Conservation (phyloP, 371 early-diverging fungal genomes). For the Hamiltosporidium tvaerminnensis region DNA sequence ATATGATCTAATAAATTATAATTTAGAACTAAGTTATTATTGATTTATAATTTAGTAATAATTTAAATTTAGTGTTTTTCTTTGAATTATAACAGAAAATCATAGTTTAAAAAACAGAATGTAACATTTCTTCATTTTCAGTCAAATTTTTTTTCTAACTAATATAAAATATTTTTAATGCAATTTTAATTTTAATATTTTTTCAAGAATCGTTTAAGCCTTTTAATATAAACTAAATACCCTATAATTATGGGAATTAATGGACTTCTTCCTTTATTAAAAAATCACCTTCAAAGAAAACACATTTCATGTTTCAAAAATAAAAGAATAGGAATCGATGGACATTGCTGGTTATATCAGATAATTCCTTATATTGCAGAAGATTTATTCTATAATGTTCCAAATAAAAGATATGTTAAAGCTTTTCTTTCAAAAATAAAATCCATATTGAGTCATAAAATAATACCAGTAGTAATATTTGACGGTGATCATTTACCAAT, state of each 20-base stretch:
- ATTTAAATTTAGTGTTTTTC: too few relatives aligned
- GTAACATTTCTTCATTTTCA: too few relatives aligned
- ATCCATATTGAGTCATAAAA: conserved; percentile 17
- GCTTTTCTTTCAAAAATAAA: conserved; percentile 34
- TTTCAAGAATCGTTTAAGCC: too few relatives aligned
- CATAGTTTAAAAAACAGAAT: too few relatives aligned
- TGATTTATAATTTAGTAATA: too few relatives aligned
- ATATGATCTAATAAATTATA: too few relatives aligned
- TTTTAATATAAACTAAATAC: not conserved
- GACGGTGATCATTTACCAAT: conserved; percentile 77
- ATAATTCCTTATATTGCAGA: conserved; percentile 27
- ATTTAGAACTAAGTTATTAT: too few relatives aligned
- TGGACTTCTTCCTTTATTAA: conserved; percentile 53
- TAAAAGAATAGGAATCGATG: conserved; percentile 49
- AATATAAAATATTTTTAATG: too few relatives aligned
- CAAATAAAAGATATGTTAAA: conserved; percentile 25
- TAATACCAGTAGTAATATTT: conserved; percentile 75
- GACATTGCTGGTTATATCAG: conserved; percentile 51
- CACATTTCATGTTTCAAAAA: conserved; percentile 25
- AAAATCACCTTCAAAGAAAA: conserved; percentile 18
- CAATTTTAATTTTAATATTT: too few relatives aligned
- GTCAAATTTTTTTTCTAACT: too few relatives aligned
- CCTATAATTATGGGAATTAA: conserved; percentile 51
- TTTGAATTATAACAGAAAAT: too few relatives aligned
- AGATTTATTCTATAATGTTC: conserved; percentile 33